Percentiles rank a stretch among this genome's conserved stretches.
Conservation (phyloP, 1,139 yeast genomes). For the Sugiyamaella japonica region DNA sequence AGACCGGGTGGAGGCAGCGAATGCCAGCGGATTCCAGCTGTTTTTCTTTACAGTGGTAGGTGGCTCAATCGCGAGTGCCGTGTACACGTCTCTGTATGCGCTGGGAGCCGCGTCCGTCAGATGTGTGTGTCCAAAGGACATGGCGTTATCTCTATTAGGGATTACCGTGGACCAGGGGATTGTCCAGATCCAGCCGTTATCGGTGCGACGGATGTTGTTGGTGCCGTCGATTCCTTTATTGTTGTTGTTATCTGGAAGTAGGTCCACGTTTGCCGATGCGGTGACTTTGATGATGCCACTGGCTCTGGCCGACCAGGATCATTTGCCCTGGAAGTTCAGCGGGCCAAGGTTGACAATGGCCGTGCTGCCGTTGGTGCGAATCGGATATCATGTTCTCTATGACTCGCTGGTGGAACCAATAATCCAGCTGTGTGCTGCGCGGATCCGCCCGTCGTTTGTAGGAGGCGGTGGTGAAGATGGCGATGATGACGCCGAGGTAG, state of each 20-base stretch:
- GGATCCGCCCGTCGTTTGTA: conserved; percentile 26
- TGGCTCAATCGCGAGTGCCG: conserved; percentile 32
- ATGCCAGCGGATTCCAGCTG: conserved; percentile 28
- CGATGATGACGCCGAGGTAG: not conserved
- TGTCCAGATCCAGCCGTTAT: conserved; percentile 27
- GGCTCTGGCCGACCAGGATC: conserved; percentile 26
- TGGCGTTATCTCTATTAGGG: conserved; percentile 36
- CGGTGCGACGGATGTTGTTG: conserved; percentile 29
- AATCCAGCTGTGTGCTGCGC: conserved; percentile 30
- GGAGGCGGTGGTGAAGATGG: not conserved
- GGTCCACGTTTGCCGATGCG: conserved; percentile 25
- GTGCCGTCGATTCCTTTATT: conserved; percentile 33
- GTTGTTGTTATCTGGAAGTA: conserved; percentile 29
- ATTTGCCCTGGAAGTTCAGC: conserved; percentile 31
- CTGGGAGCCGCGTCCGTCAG: conserved; percentile 41
- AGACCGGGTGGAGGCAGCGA: conserved; percentile 30
- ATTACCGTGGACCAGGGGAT: conserved; percentile 25
- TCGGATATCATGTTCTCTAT: conserved; percentile 30
- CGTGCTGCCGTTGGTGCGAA: conserved; percentile 29
- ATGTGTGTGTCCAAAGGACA: conserved; percentile 39
- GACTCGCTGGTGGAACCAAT: conserved; percentile 33
- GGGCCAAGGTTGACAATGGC: conserved; percentile 33
- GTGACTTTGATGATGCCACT: conserved; percentile 29
- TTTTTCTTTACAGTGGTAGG: conserved; percentile 35
- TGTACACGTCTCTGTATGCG: conserved; percentile 34